Evolutionary conservation across 2,329 filamentous ascomycete species (phyloP), one percentile per base, ranked within the genome.

Genomic region (Colletotrichum siamense): DNA sequence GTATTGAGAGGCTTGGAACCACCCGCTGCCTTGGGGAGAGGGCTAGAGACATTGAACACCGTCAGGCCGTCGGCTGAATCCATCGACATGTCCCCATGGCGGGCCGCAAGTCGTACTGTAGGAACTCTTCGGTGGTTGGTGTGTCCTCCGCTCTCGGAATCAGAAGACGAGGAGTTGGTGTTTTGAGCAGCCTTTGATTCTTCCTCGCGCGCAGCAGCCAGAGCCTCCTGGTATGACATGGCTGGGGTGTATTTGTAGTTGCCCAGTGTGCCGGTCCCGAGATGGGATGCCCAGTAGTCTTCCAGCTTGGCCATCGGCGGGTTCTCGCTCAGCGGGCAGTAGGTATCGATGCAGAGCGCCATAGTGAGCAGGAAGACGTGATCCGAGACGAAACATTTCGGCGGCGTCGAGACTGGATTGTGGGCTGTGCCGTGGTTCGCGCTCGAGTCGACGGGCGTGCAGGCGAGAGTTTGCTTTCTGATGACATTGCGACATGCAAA

Each of bases 41-140:
- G 80, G 74, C 83, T 84, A 7, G 83, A 84, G 6, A 77, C 78
- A 36, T 85, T 83, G 22, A 30, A 69, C 0, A 44, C 18, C 3
- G 7, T 6, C 4, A 62, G 34, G 18, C 55, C 67, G 71, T 62
- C 15, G 36, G 73, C 16, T 59, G 72, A 4, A 2, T 79, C 73
- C 1, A 75, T 71, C 4, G 66, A 44, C 8, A 64, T 55, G 1
- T 15, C 70, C 8, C 76, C 76, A 5, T 82, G 79, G 18, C 80
- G 73, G 4, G 36, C 63, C 13, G 26, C 16, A 15, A 77, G 28
- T 30, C 5, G 59, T 6, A 28, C 49, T 7, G 32, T 1, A 10
- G 12, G 18, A 0, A 3, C 15, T 1, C 63, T 68, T 13, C 2
- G 18, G 24, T 62, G 63, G 13, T 30, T 22, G 10, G 44, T 34